Evolutionary conservation across 2,329 filamentous ascomycete species (phyloP), one percentile per base, ranked within the genome.

Genomic region (Plectosphaerella cucumerina): DNA sequence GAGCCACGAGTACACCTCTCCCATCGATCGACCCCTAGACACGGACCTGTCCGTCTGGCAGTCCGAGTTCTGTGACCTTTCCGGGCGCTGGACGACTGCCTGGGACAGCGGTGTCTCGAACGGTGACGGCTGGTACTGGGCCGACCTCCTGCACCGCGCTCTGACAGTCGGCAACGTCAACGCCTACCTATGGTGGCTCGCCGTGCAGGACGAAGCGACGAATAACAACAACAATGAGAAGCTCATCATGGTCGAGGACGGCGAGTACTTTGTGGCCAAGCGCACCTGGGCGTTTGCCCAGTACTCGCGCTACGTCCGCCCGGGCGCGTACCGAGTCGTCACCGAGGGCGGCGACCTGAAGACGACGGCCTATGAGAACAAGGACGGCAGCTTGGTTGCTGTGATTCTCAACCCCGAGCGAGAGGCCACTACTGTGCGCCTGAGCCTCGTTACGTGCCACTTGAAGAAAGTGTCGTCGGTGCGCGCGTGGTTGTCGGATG

Each of bases 21-120:
- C 72, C 1, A 48, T 48, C 11, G 64, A 56, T 47, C 65, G 65
- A 4, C 59, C 70, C 0, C 67, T 78, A 53, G 65, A 64, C 55
- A 75, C 73, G 1, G 64, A 58, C 12, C 61, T 67, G 47, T 66
- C 68, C 18, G 72, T 74, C 46, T 81, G 78, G 80, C 68, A 78
- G 54, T 78, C 77, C 2, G 78, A 81, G 59, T 71, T 70, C 55
- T 69, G 69, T 11, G 73, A 79, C 56, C 63, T 79, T 21, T 70
- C 74, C 48, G 70, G 68, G 12, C 63, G 58, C 4, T 75, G 69
- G 65, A 67, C 62, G 5, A 70, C 74, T 4, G 64, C 67, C 2
- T 81, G 76, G 74, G 78, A 76, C 59, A 52, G 57, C 1, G 66
- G 59, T 53, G 76, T 77, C 21, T 48, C 47, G 14, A 21, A 33